Base-by-base conservation (phyloP, 805 yeast genomes). In the Nakazawaea wickerhamii region DNA sequence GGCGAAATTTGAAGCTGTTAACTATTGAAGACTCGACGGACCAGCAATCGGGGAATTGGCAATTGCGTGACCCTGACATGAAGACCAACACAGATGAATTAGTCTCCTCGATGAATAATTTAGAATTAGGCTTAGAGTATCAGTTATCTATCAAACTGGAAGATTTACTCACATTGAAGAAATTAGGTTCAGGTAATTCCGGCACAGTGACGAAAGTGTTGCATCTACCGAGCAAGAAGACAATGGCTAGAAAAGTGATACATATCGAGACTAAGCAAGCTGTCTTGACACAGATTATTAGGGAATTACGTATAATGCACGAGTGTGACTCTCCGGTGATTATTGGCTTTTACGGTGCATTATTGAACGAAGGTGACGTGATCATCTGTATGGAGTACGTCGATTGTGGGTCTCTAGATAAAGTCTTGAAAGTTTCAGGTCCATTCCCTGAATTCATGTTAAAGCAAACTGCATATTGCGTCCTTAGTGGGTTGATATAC, bases 321-420 rank as follows among this genome's bases (percentile, higher is more conserved):
- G 95, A 86, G 55, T 91, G 97, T 56, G 81, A 76, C 56, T 81
- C 77, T 43, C 87, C 87, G 4, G 85, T 76, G 53, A 90, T 93
- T 36, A 84, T 91, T 38, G 87, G 85, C 36, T 93, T 90, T 59
- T 91, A 82, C 61, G 98, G 98, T 6, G 95, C 96, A 0, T 85
- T 82, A 55, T 73, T 88, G 40, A 75, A 75, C 43, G 79, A 79
- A 47, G 75, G 73, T 22, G 85, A 87, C 48, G 90, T 93, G 14
- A 82, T 88, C 11, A 84, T 93, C 47, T 84, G 95, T 58, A 89
- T 90, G 95, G 98, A 91, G 62, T 90, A 86, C 62, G 86, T 91
- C 77, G 95, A 91, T 61, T 86, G 96, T 61, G 91, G 96, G 0
- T 88, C 97, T 0, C 68, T 91, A 28, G 98, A 93, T 58, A 79